A percentile compares a stretch with the other conserved stretches of the same genome.
Evolutionary conservation across 305 asterid species (phyloP).

Genomic region (Ajuga reptans): DNA sequence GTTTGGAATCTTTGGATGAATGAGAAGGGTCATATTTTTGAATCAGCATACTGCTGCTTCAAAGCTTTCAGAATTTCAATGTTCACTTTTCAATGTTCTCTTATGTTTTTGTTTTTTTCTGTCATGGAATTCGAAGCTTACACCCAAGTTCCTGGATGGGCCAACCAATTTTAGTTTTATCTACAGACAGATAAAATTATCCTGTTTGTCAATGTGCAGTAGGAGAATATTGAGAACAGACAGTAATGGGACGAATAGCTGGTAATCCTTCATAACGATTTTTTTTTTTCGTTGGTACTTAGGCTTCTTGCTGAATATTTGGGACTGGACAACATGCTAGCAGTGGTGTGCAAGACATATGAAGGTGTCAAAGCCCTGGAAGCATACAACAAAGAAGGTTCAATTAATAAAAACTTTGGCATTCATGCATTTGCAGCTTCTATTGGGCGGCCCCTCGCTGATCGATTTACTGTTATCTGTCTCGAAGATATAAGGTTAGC

Average conservation of each 20-base stretch:
- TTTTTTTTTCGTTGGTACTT: neutral
- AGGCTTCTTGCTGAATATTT: slow-evolving; percentile 64
- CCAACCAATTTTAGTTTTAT: neutral
- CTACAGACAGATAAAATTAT: neutral
- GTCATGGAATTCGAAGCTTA: neutral
- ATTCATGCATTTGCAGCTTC: slow-evolving; percentile 51
- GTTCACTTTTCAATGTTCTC: neutral
- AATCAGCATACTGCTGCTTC: neutral
- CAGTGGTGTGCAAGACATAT: slow-evolving; percentile 62
- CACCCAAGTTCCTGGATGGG: neutral
- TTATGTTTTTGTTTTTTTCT: neutral
- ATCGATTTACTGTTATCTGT: slow-evolving; percentile 51
- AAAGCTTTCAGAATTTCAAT: neutral
- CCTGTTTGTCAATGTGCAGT: neutral
- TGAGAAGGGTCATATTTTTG: neutral
- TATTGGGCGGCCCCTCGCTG: slow-evolving; percentile 40
- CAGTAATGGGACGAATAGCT: neutral
- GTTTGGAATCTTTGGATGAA: neutral
- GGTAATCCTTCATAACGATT: slow-evolving; percentile 20
- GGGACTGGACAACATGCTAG: slow-evolving; percentile 68
- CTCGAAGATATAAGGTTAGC: slow-evolving; percentile 56
- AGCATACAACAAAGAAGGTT: slow-evolving; percentile 44
- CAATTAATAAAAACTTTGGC: slow-evolving; percentile 34
- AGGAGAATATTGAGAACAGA: neutral
- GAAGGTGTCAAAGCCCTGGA: slow-evolving; percentile 54